Base-by-base conservation (phyloP, 495 filamentous ascomycete species). In the Hypoxylon subgilvum region DNA sequence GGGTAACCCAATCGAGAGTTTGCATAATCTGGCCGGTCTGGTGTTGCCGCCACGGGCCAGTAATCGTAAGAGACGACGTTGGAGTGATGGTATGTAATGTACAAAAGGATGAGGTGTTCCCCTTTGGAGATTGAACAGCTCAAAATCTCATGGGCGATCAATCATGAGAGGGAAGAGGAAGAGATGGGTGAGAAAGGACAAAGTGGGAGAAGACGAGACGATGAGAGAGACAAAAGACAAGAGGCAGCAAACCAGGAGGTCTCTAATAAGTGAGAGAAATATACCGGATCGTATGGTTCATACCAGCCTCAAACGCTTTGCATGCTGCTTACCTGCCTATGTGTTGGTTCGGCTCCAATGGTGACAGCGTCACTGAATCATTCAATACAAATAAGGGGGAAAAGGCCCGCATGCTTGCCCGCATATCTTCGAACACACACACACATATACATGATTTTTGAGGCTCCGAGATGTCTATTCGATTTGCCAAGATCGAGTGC, bases 1-100 rank as follows among this genome's bases (percentile, higher is more conserved):
- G 65, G 40, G 67, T 74, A 73, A 76, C 76, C 77, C 76, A 79
- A 79, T 79, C 67, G 61, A 71, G 67, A 44, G 53, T 68, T 70
- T 66, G 67, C 67, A 73, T 74, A 75, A 69, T 75, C 72, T 70
- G 63, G 58, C 68, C 54, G 54, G 53, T 51, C 54, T 64, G 54
- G 43, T 53, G 61, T 64, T 64, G 61, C 49, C 45, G 39, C 44
- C 2, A 58, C 52, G 63, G 64, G 58, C 65, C 65, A 67, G 62
- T 52, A 48, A 44, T 50, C 34, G 28, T 28, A 36, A 41, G 38
- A 42, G 27, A 1, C 27, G 28, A 43, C 40, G 52, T 63, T 55
- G 50, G 43, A 48, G 52, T 27, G 51, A 25, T 32, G 44, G 16
- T 34, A 47, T 21, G 23, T 31, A 30, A 30, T 13, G 34, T 30